These are phyloP conservation scores for Hypoxylon crocopeplum DNA, from an alignment of 495 filamentous ascomycete genomes.

Conservation along the genomic window DNA sequence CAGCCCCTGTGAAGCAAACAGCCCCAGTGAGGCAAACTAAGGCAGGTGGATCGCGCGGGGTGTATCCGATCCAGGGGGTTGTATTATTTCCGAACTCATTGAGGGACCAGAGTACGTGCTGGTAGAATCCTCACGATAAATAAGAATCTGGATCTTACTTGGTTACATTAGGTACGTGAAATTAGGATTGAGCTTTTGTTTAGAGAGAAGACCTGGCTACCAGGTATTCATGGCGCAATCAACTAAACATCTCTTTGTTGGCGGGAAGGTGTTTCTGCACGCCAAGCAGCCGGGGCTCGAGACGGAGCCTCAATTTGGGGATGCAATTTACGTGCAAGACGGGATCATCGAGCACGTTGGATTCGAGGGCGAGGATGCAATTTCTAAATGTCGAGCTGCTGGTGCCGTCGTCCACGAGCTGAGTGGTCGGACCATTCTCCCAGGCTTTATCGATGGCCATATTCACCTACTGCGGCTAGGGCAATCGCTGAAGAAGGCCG, in stretches of 20 bases:
- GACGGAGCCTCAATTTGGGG: constrained; percentile 27
- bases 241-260: constrained; percentile 17
- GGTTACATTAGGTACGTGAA: no score
- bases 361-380: constrained; percentile 19
- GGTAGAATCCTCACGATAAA: no score
- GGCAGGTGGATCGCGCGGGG: constrained; percentile 20
- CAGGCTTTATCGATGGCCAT: constrained; percentile 71
- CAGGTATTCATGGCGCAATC: constrained; percentile 5
- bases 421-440: constrained; percentile 57
- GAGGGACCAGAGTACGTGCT: no score
- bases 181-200: not conserved
- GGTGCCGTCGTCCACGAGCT: constrained; percentile 53
- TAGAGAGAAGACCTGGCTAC: not conserved
- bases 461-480: constrained; percentile 68
- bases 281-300: constrained; percentile 24
- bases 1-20: no score
- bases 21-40: not conserved
- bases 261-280: constrained; percentile 29
- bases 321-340: constrained; percentile 24
- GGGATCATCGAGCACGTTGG: constrained; percentile 28
- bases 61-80: not conserved
- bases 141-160: no score
- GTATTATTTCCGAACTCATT: no score
- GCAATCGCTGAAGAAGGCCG: constrained; percentile 62
- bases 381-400: constrained; percentile 18